A percentile compares a stretch with the other conserved stretches of the same genome.
Conservation (phyloP, 495 filamentous ascomycete species). For the Penicillium pancosmium region DNA sequence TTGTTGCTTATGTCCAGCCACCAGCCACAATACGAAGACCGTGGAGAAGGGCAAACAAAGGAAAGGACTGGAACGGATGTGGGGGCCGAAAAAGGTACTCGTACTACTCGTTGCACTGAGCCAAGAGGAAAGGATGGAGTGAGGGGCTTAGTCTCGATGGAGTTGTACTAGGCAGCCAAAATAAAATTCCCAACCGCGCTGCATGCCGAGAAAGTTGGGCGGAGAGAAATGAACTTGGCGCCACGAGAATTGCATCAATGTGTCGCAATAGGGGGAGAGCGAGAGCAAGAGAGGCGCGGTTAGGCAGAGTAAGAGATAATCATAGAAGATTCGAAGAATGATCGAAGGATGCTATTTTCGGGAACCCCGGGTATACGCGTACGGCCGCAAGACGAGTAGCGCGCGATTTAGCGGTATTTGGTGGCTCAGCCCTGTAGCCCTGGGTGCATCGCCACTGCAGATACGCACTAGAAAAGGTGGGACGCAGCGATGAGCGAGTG, state of each 20-base stretch:
- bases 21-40: neutral
- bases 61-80: neutral
- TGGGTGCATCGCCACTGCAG: neutral
- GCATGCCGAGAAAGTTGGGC: conserved; percentile 3
- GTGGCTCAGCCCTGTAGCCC: conserved; percentile 15
- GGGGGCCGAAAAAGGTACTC: neutral
- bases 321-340: conserved; percentile 19
- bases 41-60: neutral
- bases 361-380: conserved; percentile 1
- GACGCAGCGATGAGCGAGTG: neutral
- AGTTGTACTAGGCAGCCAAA: conserved; percentile 10
- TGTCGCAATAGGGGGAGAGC: neutral
- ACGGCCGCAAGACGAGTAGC: neutral
- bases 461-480: neutral
- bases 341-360: conserved; percentile 21
- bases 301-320: neutral
- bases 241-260: neutral
- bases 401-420: conserved; percentile 3
- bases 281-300: neutral
- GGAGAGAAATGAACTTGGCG: conserved; percentile 2
- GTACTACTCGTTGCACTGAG: neutral
- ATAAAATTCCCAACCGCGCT: neutral
- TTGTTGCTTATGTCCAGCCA: conserved; percentile 1
- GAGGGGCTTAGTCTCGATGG: neutral
- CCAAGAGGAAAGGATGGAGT: neutral